These are phyloP conservation scores for Phoenix roebelenii DNA, from an alignment of 176 grass and related monocot genomes.

Conservation along the genomic window DNA sequence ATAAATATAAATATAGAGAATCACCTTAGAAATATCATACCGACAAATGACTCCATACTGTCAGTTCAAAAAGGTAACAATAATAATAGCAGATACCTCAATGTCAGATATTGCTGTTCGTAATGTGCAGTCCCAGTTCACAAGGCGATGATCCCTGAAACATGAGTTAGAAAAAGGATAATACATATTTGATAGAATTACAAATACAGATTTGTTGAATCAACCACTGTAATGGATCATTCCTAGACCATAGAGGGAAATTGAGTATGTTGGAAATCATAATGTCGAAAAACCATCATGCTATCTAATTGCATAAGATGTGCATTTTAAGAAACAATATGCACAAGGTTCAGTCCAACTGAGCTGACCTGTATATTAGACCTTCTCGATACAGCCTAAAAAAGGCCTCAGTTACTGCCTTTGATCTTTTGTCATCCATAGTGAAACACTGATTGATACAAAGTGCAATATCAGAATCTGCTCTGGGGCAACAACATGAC, in stretches of 20 bases:
- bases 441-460: conserved; percentile 70
- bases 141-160: conserved; percentile 69
- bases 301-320: too few relatives aligned
- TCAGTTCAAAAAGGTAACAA: too few relatives aligned
- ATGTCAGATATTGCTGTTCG: conserved; percentile 89
- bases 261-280: too few relatives aligned
- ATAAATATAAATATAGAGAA: neutral
- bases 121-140: conserved; percentile 96
- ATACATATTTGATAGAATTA: neutral
- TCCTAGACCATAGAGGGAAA: too few relatives aligned
- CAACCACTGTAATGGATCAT: too few relatives aligned
- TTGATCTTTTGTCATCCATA: conserved; percentile 82
- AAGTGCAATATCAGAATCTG: conserved; percentile 6
- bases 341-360: neutral
- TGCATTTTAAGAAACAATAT: too few relatives aligned
- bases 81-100: conserved; percentile 32
- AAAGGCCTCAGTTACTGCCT: conserved; percentile 84
- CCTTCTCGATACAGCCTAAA: conserved; percentile 73
- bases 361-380: conserved; percentile 77
- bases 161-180: conserved; percentile 8
- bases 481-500: neutral
- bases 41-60: too few relatives aligned
- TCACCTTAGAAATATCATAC: too few relatives aligned
- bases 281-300: too few relatives aligned
- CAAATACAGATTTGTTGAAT: too few relatives aligned